These are phyloP conservation scores for Kappamyces sp. DNA, from an alignment of 192 early-diverging fungal species.

Conservation along the genomic window DNA sequence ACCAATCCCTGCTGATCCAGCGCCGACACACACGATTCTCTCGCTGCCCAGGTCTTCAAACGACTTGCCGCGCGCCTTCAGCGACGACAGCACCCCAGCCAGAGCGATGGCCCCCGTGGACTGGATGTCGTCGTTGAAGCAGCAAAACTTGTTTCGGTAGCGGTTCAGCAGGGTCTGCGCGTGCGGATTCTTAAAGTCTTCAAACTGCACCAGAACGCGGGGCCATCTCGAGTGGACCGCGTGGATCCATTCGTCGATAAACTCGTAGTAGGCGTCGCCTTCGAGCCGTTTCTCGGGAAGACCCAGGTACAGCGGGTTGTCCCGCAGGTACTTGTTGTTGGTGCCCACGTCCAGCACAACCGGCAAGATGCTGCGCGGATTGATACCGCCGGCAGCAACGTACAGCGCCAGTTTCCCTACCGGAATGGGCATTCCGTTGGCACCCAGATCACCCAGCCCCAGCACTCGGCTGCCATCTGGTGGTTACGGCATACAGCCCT, in stretches of 20 bases:
- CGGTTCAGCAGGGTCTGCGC: constrained; percentile 78
- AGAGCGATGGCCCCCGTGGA: constrained; percentile 1
- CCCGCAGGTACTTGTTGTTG: constrained; percentile 71
- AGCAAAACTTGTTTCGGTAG: constrained; percentile 70
- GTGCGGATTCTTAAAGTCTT: constrained; percentile 93
- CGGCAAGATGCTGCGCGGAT: constrained; percentile 80
- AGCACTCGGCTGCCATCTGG: constrained; percentile 92
- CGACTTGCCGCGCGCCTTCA: constrained; percentile 42
- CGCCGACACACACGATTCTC: constrained; percentile 88
- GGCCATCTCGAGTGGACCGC: constrained; percentile 71
- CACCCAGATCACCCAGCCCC: constrained; percentile 90
- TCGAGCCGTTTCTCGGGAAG: constrained; percentile 57
- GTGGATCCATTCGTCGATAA: constrained; percentile 74
- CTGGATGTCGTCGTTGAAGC: constrained; percentile 96
- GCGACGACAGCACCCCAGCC: constrained; percentile 89
- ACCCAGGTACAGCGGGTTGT: constrained; percentile 89
- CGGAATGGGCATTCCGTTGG: constrained; percentile 94
- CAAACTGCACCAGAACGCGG: constrained; percentile 85
- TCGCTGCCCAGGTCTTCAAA: constrained; percentile 66
- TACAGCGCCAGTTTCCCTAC: constrained; percentile 94
- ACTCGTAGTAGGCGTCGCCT: constrained; percentile 68
- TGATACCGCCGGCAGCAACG: constrained; percentile 58
- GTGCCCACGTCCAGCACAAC: constrained; percentile 91
- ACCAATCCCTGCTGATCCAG: constrained; percentile 91
- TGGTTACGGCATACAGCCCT: too few species aligned